Evolutionary conservation across 2,329 filamentous ascomycete species (phyloP).

Genomic region (Claviceps sp.): DNA sequence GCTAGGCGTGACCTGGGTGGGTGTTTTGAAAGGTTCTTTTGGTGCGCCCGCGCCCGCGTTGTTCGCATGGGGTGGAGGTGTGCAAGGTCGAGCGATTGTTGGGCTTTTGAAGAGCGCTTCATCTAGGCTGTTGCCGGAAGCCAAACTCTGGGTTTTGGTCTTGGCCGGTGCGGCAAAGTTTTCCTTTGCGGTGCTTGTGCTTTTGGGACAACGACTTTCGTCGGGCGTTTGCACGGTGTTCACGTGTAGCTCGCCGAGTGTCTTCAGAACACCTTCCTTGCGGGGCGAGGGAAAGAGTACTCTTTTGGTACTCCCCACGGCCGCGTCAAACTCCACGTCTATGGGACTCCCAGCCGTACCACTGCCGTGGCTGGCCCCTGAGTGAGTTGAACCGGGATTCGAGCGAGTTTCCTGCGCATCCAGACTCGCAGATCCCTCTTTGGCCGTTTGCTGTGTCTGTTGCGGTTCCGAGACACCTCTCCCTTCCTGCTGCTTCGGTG

Average conservation of each 20-base stretch:
- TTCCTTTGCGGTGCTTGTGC: constrained; percentile 27
- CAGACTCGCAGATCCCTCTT: constrained; percentile 1
- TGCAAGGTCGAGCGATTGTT: constrained; percentile 31
- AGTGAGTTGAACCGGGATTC: constrained; percentile 33
- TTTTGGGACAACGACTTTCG: constrained; percentile 17
- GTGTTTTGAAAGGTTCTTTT: constrained; percentile 44
- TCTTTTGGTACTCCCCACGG: constrained; percentile 46
- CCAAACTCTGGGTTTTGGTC: constrained; percentile 10
- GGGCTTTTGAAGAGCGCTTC: constrained; percentile 54
- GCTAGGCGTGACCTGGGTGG: constrained; percentile 46
- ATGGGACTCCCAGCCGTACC: constrained; percentile 46
- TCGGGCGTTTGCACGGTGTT: constrained; percentile 36
- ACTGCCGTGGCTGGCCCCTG: constrained; percentile 38
- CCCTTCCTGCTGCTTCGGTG: constrained; percentile 15
- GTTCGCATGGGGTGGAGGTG: constrained; percentile 35
- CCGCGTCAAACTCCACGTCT: constrained; percentile 32
- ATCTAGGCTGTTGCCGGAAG: constrained; percentile 40
- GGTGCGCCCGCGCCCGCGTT: constrained; percentile 19
- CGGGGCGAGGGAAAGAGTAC: constrained; percentile 67
- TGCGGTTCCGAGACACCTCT: constrained; percentile 9
- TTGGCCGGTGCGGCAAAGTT: constrained; percentile 21
- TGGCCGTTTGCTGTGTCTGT: background rate
- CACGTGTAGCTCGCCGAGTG: constrained; percentile 42
- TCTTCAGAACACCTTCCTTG: constrained; percentile 48
- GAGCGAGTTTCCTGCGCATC: constrained; percentile 11